These are phyloP conservation scores for Acer negundo DNA, from an alignment of 345 rosid genomes.

Conservation along the genomic window DNA sequence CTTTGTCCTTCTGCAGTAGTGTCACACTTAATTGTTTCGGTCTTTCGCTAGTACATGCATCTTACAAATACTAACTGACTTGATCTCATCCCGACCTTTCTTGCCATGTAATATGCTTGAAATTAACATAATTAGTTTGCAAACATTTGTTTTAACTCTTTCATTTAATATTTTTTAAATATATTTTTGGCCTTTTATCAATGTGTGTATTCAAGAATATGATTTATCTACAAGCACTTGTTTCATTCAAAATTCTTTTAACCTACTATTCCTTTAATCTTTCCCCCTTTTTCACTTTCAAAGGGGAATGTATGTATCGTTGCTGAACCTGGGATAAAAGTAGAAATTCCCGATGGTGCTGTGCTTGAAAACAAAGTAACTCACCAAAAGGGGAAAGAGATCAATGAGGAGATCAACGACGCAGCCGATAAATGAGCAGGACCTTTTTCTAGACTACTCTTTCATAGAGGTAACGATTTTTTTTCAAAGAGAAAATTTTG, in stretches of 20 bases:
- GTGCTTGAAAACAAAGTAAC: constrained; percentile 47
- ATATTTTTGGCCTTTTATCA: background rate
- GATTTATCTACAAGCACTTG: background rate
- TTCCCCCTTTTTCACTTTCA: background rate
- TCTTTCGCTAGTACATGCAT: background rate
- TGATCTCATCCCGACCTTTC: background rate
- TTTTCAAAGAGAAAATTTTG: background rate
- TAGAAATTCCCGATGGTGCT: constrained; percentile 50
- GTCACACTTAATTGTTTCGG: background rate
- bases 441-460: background rate
- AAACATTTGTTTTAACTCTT: background rate
- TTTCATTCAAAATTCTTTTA: background rate
- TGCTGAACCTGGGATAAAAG: constrained; percentile 43
- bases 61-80: background rate
- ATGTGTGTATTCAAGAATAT: background rate
- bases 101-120: background rate
- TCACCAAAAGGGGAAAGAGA: background rate
- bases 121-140: background rate
- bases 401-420: constrained; percentile 38
- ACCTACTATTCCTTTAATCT: background rate
- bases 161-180: background rate
- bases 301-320: constrained; percentile 51
- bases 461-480: background rate
- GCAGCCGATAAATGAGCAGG: constrained; percentile 33
- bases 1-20: background rate